Evolutionary conservation across 1,284 basidiomycete species (phyloP), one percentile per base, ranked within the genome.

Genomic region (Austropuccinia psidii): DNA sequence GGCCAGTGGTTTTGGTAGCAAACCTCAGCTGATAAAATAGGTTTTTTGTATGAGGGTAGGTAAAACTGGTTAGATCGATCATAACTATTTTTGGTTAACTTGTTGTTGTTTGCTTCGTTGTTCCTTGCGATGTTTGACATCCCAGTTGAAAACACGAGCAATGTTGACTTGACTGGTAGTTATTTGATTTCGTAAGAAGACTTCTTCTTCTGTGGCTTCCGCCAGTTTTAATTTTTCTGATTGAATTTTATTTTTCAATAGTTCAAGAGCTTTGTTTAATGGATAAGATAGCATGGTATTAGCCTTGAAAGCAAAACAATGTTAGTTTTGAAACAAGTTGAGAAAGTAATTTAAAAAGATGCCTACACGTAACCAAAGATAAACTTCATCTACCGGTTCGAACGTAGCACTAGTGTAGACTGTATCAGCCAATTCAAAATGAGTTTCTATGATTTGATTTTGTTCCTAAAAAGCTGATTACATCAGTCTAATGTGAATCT

Each of bases 151-250:
- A 68, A 97, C 89, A 43, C 95, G 85, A 8, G 95, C 95, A 31
- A 91, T 95, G 81, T 98, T 98, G 75, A 98, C 95, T 80, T 98
- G 94, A 90, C 97, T 97, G 17, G 96, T 87, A 4, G 95, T 98
- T 66, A 95, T 86, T 81, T 98, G 95, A 80, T 98, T 95, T 69
- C 93, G 85, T 75, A 98, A 82, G 80, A 93, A 98, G 79, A 93
- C 93, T 35, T 97, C 84, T 80, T 98, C 96, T 79, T 93, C 91
- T 65, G 89, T 84, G 0, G 89, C 88, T 78, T 88, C 87, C 37
- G 83, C 79, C 50, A 95, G 83, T 75, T 84, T 88, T 41, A 83
- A 83, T 79, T 91, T 86, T 0, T 94, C 93, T 0, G 85, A 84
- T 0, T 83, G 80, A n/a, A 95, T 86, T 82, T 98, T 98, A 35